Evolutionary conservation across 345 rosid species (phyloP).

Genomic region (Hibiscus trionum): DNA sequence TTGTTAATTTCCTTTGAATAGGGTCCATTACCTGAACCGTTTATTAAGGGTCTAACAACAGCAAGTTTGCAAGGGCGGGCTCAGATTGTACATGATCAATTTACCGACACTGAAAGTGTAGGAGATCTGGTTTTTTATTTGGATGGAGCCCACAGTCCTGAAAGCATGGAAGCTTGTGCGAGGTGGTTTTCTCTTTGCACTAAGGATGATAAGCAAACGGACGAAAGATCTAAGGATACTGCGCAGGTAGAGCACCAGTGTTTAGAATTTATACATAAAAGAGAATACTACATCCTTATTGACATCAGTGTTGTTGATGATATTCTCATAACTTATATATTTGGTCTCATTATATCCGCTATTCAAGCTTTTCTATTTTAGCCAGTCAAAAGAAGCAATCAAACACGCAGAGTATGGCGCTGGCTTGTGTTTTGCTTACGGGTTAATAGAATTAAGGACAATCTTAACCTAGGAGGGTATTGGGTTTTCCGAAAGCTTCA

Average conservation of each 20-base stretch:
- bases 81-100: constrained; percentile 64
- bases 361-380: not conserved
- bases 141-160: constrained; percentile 99
- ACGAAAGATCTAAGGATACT: constrained; percentile 24
- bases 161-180: constrained; percentile 91
- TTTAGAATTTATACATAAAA: not conserved
- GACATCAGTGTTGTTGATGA: not conserved
- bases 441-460: not conserved
- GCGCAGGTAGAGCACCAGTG: constrained; percentile 42
- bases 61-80: constrained; percentile 95
- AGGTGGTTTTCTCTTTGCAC: constrained; percentile 76
- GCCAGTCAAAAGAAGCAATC: not conserved
- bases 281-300: not conserved
- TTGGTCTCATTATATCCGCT: not conserved
- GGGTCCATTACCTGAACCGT: constrained; percentile 70
- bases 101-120: constrained; percentile 29
- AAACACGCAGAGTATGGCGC: not conserved
- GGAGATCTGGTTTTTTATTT: constrained; percentile 74
- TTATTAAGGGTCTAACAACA: constrained; percentile 71
- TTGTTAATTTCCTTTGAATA: constrained; percentile 25
- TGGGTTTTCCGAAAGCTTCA: not conserved
- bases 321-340: not conserved
- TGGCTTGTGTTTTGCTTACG: not conserved
- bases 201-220: constrained; percentile 31
- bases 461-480: constrained; percentile 1